Base-by-base conservation (phyloP, 768 basidiomycete species). In the Lactarius hengduanensis region DNA sequence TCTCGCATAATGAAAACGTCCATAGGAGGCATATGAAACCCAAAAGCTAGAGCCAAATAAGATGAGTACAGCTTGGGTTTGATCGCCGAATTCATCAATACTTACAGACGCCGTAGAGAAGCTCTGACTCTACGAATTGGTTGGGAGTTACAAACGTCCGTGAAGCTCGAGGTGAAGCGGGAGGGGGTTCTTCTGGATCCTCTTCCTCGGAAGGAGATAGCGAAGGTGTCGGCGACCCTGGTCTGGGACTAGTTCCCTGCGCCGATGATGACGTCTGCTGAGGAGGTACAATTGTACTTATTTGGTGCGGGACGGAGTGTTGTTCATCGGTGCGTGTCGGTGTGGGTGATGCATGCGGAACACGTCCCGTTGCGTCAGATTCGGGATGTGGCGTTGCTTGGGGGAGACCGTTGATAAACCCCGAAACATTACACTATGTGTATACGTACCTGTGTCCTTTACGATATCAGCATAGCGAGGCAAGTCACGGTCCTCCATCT, bases 1-100 rank as follows among this genome's bases (percentile, higher is more conserved):
- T 78, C 80, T 47, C 76, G 67, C 83, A 88, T 84, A 1, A 82
- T 81, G 15, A 74, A 61, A n/a, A 78, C 71, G 10, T 82, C 80
- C 62, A 91, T 84, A 1, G 79, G 76, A 0, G 91, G 90, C 36
- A 81, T 76, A 55, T 76, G 74, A 71, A 91, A 92, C 3, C 89
- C 88, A 68, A 92, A 81, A 16, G 90, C 91, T 92, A 68, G 61
- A 20, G 32, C 40, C 13, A 26, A 47, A 47, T 28, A 61, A 40
- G 18, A 36, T 61, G 36, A 67, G 38, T 41, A 66, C 15, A 26
- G 8, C 41, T 55, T 36, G 22, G 20, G 26, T 18, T 57, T 41
- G 15, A 57, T 34, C 5, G 26, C 15, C 8, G 2, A 18, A 20
- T 32, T 22, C n/a, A 53, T 28, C 9, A 30, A 34, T 18, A 63